Evolutionary conservation across 1,139 yeast species (phyloP).

Genomic region (Lodderomyces pseudojiufengensis): DNA sequence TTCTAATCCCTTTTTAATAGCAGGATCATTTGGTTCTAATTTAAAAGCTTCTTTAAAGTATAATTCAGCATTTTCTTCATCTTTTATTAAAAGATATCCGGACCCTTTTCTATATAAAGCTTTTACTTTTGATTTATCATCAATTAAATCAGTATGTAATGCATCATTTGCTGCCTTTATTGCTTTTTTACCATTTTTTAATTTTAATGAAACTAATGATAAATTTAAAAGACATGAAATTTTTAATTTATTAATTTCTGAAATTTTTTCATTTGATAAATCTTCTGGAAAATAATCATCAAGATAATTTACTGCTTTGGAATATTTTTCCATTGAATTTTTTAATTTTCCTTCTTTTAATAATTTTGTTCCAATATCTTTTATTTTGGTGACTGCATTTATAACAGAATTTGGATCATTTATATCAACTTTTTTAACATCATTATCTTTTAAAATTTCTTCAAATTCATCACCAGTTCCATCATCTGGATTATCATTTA

Average conservation of each 20-base stretch:
- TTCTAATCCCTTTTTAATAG: slow-evolving; percentile 61
- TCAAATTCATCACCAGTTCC: slow-evolving; percentile 86
- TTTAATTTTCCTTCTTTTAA: slow-evolving; percentile 62
- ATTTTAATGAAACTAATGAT: slow-evolving; percentile 70
- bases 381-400: slow-evolving; percentile 62
- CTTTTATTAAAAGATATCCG: slow-evolving; percentile 61
- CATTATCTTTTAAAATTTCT: slow-evolving; percentile 72
- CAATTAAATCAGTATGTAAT: slow-evolving; percentile 57
- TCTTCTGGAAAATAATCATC: slow-evolving; percentile 75
- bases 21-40: slow-evolving; percentile 71
- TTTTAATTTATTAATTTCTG: slow-evolving; percentile 50
- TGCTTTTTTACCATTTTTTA: slow-evolving; percentile 53
- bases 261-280: slow-evolving; percentile 51
- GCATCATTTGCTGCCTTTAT: slow-evolving; percentile 64
- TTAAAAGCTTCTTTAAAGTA: slow-evolving; percentile 66
- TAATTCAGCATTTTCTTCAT: slow-evolving; percentile 66
- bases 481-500: slow-evolving; percentile 50
- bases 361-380: slow-evolving; percentile 72
- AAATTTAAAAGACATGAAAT: slow-evolving; percentile 66
- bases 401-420: slow-evolving; percentile 61
- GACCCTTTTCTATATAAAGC: slow-evolving; percentile 84
- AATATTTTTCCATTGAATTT: slow-evolving; percentile 62
- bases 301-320: slow-evolving; percentile 65
- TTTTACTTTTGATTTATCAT: slow-evolving; percentile 70
- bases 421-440: slow-evolving; percentile 46